A percentile compares a stretch with the other conserved stretches of the same genome.
phyloP scores from a whole-genome alignment of 371 early-diverging fungal genomes.

The Mucor sp. region DNA sequence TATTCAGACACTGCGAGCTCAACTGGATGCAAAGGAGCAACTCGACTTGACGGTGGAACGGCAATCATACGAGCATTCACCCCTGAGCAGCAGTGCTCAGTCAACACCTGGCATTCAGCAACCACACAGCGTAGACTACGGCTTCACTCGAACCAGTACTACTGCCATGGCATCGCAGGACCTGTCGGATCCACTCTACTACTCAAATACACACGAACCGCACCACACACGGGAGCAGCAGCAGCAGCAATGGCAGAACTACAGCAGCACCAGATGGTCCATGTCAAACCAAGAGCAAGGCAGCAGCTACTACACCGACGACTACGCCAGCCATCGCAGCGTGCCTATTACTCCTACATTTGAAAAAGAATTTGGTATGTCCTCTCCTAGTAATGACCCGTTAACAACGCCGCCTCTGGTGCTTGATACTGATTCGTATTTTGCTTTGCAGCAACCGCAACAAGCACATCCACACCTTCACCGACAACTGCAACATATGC shows the following conservation, averaged over 20 bases:
- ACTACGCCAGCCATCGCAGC: not conserved
- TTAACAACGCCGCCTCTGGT: not conserved
- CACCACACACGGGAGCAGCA: not conserved
- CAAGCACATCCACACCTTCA: not conserved
- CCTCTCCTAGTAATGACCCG: not conserved
- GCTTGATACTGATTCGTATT: conserved; percentile 1
- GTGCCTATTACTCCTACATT: not conserved
- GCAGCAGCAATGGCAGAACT: not conserved
- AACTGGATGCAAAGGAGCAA: conserved; percentile 6
- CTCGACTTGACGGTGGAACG: not conserved
- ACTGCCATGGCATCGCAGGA: not conserved
- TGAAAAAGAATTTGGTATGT: conserved; percentile 1
- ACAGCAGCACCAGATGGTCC: not conserved
- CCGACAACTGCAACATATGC: not conserved
- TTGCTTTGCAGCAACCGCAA: not conserved
- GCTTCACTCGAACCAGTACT: not conserved
- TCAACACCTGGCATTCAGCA: not conserved
- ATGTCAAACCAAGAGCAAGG: not conserved
- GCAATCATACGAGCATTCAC: not conserved
- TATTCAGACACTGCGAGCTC: conserved; percentile 8
- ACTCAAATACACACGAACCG: not conserved
- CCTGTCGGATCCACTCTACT: not conserved
- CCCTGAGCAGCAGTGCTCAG: not conserved
- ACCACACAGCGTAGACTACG: not conserved
- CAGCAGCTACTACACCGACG: not conserved